Base-by-base conservation (phyloP, 352 stramenopile genomes). In the Phytophthora capsici region DNA sequence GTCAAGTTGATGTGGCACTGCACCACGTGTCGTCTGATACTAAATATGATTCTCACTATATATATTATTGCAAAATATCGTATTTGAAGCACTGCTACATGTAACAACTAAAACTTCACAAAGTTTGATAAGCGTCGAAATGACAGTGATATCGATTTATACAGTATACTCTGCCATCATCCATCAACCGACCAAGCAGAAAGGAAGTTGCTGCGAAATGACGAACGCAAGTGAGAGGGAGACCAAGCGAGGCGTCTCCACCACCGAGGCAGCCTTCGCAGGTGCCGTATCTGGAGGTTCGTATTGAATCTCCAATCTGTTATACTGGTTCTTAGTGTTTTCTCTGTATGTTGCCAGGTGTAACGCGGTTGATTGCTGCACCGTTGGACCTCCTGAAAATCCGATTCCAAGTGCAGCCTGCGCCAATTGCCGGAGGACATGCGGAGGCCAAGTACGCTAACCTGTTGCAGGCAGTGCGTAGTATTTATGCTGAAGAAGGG, bases 311-410 rank as follows among this genome's bases (percentile, higher is more conserved):
- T 38, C 20, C 19, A 28, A 32, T n/a, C 0, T 14, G 43, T 37
- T 43, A 14, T 10, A 10, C 14, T 30, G 13, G 14, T 54, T 45
- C 22, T 61, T 32, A 48, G 30, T 41, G 5, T 57, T 41, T 36
- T 48, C 50, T 36, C 53, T 20, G 9, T 41, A 53, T 9, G 40
- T n/a, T n/a, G 3, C 32, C 58, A 89, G 84, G 78, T 14, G 51
- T 73, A 6, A 93, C 81, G 40, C 80, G 87, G n/a, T 32, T 93
- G 37, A 55, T 93, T 34, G 83, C 84, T 20, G 87, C 87, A n/a
- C 87, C 87, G 8, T 62, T 95, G 23, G 84, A 93, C 62, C 76
- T 93, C 19, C 47, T 93, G 37, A 95, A 95, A 71, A 95, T 93
- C 56, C 72, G 84, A 19, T 93, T 95, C 48, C 87, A 95, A 66